phyloP scores from a whole-genome alignment of 2,329 filamentous ascomycete genomes.

The Acrodontium crateriforme region DNA sequence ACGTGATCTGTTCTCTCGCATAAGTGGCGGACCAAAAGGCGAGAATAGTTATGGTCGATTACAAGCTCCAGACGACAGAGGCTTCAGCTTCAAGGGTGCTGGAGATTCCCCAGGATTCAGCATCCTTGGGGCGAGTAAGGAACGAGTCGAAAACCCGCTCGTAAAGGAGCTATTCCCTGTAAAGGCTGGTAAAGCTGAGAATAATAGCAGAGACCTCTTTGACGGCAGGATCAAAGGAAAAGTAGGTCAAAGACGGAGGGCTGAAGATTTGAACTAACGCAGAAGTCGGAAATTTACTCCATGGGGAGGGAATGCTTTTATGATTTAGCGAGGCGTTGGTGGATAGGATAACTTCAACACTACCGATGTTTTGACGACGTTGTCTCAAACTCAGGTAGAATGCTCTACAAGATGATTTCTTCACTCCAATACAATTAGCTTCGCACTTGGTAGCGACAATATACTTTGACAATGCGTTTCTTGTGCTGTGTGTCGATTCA shows the following conservation, averaged over 20 bases:
- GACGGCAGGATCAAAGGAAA: conserved; percentile 19
- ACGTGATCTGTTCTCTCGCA: conserved; percentile 7
- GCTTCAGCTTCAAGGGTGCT: conserved; percentile 23
- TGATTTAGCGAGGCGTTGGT: conserved; percentile 1
- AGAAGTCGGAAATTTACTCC: not conserved
- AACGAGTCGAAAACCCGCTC: conserved; percentile 7
- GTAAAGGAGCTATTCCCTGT: conserved; percentile 22
- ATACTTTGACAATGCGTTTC: too few species aligned
- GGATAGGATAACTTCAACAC: too few species aligned
- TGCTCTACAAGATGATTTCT: too few species aligned
- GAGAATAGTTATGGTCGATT: conserved; percentile 6
- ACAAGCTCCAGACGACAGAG: conserved; percentile 6
- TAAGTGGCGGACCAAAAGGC: conserved; percentile 4
- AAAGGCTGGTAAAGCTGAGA: conserved; percentile 12
- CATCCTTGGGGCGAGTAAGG: conserved; percentile 17
- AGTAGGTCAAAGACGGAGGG: conserved; percentile 15
- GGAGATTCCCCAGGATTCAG: conserved; percentile 12
- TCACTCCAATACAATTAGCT: too few species aligned
- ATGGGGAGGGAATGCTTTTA: not conserved
- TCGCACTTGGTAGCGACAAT: too few species aligned
- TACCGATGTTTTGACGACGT: too few species aligned
- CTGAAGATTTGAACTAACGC: conserved; percentile 14
- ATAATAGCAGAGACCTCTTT: conserved; percentile 19
- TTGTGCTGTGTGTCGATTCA: too few species aligned
- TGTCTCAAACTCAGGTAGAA: too few species aligned